Evolutionary conservation across 2,329 filamentous ascomycete species (phyloP).

Genomic region (Colletotrichum orbiculare): DNA sequence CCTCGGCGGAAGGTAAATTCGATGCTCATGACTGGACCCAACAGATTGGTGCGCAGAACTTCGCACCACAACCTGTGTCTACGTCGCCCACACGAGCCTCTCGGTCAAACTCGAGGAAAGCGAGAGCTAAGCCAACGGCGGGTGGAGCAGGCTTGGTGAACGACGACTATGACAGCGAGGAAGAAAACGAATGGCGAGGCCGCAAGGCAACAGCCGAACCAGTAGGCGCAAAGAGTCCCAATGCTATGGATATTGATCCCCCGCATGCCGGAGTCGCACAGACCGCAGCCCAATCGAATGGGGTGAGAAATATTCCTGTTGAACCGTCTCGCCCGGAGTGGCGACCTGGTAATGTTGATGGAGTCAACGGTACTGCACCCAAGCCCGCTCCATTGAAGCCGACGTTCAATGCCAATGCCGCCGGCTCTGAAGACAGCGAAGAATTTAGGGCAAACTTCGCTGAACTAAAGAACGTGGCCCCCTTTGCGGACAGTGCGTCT

Average conservation of each 20-base stretch:
- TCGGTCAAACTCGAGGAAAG: constrained; percentile 66
- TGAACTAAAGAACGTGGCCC: constrained; percentile 67
- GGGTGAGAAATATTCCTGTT: constrained; percentile 64
- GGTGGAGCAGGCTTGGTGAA: constrained; percentile 58
- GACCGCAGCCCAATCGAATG: constrained; percentile 40
- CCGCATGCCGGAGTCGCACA: constrained; percentile 47
- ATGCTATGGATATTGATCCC: constrained; percentile 74
- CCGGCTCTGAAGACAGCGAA: constrained; percentile 66
- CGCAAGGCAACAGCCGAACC: constrained; percentile 46
- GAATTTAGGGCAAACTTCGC: constrained; percentile 65
- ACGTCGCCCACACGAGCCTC: constrained; percentile 57
- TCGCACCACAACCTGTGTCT: constrained; percentile 57
- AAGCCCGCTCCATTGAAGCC: constrained; percentile 39
- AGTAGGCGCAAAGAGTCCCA: constrained; percentile 57
- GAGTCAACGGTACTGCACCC: constrained; percentile 27
- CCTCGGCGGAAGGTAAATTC: constrained; percentile 50
- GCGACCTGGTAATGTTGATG: constrained; percentile 60
- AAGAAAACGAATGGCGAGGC: constrained; percentile 50
- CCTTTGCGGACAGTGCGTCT: constrained; percentile 57
- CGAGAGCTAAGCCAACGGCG: constrained; percentile 64
- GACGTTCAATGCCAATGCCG: constrained; percentile 47
- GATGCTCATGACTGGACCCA: constrained; percentile 65
- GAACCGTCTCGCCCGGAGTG: constrained; percentile 70
- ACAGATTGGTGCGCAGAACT: constrained; percentile 65
- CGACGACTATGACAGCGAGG: constrained; percentile 58